A percentile compares a stretch with the other conserved stretches of the same genome.
phyloP scores from a whole-genome alignment of 139 green algal species.

The Coelastrella sp. region DNA sequence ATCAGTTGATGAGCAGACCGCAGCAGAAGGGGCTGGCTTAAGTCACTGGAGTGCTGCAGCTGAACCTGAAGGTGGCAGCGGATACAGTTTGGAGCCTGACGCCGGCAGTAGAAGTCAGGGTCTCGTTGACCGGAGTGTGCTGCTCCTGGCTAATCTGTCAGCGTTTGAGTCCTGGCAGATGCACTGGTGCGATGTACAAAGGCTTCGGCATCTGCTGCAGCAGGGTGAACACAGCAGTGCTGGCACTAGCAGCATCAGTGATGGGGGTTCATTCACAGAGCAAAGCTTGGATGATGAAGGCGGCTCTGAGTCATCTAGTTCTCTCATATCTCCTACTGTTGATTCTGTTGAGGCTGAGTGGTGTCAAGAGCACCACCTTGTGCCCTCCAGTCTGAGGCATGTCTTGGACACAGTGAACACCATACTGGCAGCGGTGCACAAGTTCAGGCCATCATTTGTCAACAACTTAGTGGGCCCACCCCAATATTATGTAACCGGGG shows the following conservation, averaged over 20 bases:
- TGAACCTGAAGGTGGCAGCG: no score
- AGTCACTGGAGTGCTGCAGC: no score
- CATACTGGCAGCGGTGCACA: conserved; percentile 32
- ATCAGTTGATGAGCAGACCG: no score
- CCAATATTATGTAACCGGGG: conserved; percentile 17
- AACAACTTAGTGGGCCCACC: conserved; percentile 1
- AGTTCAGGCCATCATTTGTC: conserved; percentile 47
- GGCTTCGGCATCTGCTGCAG: no score
- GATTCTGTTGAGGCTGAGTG: conserved; percentile 11
- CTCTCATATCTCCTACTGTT: not conserved
- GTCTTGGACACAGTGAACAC: not conserved
- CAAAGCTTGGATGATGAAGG: not conserved
- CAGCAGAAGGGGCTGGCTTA: no score
- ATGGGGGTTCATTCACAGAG: not conserved
- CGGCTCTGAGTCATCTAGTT: not conserved
- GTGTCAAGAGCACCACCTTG: not conserved
- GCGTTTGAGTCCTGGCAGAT: conserved; percentile 53
- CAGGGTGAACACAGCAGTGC: not conserved
- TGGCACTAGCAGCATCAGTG: conserved; percentile 1
- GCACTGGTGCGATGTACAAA: conserved; percentile 22
- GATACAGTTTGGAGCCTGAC: not conserved
- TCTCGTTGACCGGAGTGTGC: not conserved
- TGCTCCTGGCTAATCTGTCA: conserved; percentile 52
- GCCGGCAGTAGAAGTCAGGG: not conserved
- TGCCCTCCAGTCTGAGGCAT: not conserved